phyloP scores from a whole-genome alignment of 148 eudicot species.

The Nyssa sinensis region DNA sequence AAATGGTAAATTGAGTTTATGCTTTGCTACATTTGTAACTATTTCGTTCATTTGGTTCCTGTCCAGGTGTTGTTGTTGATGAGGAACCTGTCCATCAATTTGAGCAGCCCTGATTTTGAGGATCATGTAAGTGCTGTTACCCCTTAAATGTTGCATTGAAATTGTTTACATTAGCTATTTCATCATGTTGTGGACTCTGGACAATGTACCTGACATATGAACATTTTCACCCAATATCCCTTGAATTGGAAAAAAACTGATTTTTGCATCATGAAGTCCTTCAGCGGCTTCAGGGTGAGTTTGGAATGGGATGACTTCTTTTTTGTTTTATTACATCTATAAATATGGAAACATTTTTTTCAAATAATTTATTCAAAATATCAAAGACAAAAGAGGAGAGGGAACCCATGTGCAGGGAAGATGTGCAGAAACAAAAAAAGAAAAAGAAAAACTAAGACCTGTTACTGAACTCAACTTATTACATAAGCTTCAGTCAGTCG shows the following conservation, averaged over 20 bases:
- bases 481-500: no score
- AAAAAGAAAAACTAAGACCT: no score
- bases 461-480: no score
- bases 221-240: not conserved
- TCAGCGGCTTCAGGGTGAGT: no score
- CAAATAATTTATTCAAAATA: no score
- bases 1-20: not conserved
- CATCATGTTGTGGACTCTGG: not conserved
- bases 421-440: no score
- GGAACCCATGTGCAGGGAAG: no score
- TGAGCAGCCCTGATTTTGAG: conserved; percentile 91
- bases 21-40: not conserved
- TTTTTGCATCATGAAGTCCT: not conserved
- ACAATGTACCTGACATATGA: not conserved
- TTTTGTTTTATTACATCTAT: no score
- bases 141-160: not conserved
- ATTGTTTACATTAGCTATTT: not conserved
- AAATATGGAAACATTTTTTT: no score
- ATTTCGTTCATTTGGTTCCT: not conserved
- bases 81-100: conserved; percentile 91
- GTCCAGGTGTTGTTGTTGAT: conserved; percentile 77
- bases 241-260: not conserved
- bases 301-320: no score
- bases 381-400: no score
- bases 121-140: conserved; percentile 72